These are phyloP conservation scores for Trichoderma sp. DNA, from an alignment of 2,329 filamentous ascomycete genomes.

Conservation along the genomic window DNA sequence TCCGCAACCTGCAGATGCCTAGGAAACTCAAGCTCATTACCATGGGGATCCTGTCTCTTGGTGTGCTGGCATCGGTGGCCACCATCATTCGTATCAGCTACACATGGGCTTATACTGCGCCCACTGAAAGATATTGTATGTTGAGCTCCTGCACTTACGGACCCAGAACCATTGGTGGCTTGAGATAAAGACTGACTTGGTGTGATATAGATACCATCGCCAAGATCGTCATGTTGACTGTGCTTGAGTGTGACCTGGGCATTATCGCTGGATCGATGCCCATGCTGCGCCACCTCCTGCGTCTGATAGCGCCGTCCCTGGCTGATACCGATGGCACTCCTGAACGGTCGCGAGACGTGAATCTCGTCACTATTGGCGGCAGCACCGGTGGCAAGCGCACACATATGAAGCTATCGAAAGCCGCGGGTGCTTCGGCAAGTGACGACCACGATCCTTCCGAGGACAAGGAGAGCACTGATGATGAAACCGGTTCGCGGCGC, in stretches of 20 bases:
- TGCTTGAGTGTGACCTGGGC: constrained; percentile 11
- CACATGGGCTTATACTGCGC: constrained; percentile 6
- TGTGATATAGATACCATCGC: neutral
- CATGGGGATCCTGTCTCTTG: constrained; percentile 2
- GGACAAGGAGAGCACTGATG: constrained; percentile 2
- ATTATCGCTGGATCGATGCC: constrained; percentile 14
- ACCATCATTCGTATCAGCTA: constrained; percentile 7
- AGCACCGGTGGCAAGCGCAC: neutral
- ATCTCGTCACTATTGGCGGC: constrained; percentile 2
- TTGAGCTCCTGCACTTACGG: neutral
- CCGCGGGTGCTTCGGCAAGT: neutral
- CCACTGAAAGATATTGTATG: constrained; percentile 2
- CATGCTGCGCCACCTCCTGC: constrained; percentile 4
- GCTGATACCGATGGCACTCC: neutral
- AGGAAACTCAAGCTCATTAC: neutral
- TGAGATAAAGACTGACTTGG: neutral
- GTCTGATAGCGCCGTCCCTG: neutral
- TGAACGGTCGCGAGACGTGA: neutral
- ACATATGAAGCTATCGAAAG: neutral
- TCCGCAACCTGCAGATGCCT: constrained; percentile 1
- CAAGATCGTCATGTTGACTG: constrained; percentile 17
- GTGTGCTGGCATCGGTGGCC: constrained; percentile 2
- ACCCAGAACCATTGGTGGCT: neutral
- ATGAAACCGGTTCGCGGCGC: neutral
- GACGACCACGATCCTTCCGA: neutral